Evolutionary conservation across 208 protist species (phyloP).

Genomic region (Crithidia thermophila): DNA sequence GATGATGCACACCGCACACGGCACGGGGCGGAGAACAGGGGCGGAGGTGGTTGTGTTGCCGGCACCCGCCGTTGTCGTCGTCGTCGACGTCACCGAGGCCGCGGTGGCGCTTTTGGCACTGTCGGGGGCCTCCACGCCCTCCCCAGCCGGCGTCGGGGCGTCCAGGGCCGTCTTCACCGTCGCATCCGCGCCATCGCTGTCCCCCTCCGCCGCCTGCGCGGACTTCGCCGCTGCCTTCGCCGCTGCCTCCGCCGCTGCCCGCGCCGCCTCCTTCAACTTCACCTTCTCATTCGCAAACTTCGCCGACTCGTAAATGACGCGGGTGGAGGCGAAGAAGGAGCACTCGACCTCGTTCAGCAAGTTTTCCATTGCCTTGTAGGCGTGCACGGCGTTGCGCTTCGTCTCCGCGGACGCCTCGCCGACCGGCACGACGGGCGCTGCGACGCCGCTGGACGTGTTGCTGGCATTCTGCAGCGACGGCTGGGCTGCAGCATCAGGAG

Average conservation of each 20-base stretch:
- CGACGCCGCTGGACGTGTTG: conserved; percentile 3
- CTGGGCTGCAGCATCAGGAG: conserved; percentile 13
- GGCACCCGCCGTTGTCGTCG: neutral
- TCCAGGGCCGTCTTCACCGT: conserved; percentile 8
- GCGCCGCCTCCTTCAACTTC: conserved; percentile 23
- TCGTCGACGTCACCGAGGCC: neutral
- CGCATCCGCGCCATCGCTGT: neutral
- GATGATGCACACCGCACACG: conserved; percentile 80
- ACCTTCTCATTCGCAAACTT: conserved; percentile 28
- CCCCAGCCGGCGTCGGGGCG: neutral
- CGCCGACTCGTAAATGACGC: conserved; percentile 34
- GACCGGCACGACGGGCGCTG: neutral
- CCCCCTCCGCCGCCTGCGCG: too few species aligned
- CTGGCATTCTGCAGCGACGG: conserved; percentile 2
- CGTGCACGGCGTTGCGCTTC: conserved; percentile 18
- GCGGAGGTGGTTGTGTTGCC: neutral
- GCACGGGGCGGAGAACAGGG: conserved; percentile 68
- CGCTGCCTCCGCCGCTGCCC: neutral
- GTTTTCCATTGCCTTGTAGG: conserved; percentile 52
- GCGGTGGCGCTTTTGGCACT: neutral
- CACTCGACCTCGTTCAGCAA: conserved; percentile 58
- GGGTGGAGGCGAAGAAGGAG: conserved; percentile 45
- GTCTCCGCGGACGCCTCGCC: neutral
- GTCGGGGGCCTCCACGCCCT: neutral
- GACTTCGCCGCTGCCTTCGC: neutral